Evolutionary conservation across 768 basidiomycete species (phyloP), one percentile per base, ranked within the genome.

Genomic region (Phlebiopsis gigantea): DNA sequence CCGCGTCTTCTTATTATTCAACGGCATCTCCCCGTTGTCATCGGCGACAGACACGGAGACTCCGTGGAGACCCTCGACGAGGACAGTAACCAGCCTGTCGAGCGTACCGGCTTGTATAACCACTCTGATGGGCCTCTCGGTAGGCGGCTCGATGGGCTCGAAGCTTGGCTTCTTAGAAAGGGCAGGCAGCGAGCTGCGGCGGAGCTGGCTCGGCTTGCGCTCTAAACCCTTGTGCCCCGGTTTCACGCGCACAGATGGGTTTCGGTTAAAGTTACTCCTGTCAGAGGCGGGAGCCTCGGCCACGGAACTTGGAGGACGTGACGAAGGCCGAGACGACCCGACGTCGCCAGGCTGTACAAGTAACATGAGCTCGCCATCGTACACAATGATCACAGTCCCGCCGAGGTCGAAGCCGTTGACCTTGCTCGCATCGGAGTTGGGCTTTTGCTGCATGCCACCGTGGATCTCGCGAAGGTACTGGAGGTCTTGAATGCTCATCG

Each of bases 21-120:
- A 69, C 0, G 88, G 83, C 74, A 88, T 90, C 68, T 93, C 89
- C 0, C 91, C 91, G 62, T 90, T 92, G 65, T 93, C 90, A 61
- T 93, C 90, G 0, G 91, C 83, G 4, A 90, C 87, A 0, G 87
- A 85, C 0, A 91, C 88, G 0, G 87, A 85, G 4, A 93, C 82
- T 29, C 84, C 84, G 47, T 82, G 82, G 19, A 93, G 72, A 3
- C 91, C 91, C 64, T 88, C 85, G 0, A 90, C 83, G 15, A 93
- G 77, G 9, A 91, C 79, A 42, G 84, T 82, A 9, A 93, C 86
- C 1, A 93, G 74, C 25, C 80, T 76, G 58, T 87, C 86, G 15
- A 93, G 72, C 0, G 90, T 88, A 8, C 90, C 91, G 2, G 89
- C 88, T 61, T 87, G 81, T 5, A 93, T 86, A 12, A 88, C 70